A percentile compares a stretch with the other conserved stretches of the same genome.
Evolutionary conservation across 2,329 filamentous ascomycete genomes (phyloP).

Genomic region (Botrytis porri): DNA sequence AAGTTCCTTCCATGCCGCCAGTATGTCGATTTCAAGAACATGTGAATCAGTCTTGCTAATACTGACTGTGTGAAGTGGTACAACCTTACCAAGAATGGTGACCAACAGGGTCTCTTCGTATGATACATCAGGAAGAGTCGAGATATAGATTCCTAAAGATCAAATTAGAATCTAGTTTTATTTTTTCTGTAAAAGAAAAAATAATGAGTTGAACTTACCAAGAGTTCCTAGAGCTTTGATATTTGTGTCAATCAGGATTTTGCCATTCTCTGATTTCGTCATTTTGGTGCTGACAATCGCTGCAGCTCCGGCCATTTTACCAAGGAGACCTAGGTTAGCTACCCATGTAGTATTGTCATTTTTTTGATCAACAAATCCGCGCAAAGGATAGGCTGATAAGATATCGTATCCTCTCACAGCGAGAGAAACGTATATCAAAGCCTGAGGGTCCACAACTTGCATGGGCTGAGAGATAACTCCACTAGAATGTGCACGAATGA

Average conservation of each 20-base stretch:
- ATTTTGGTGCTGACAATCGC: conserved; percentile 66
- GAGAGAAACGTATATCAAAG: conserved; percentile 62
- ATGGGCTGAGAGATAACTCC: conserved; percentile 59
- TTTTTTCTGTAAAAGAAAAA: not conserved
- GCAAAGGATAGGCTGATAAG: conserved; percentile 68
- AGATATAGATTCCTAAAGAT: conserved; percentile 69
- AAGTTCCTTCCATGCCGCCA: conserved; percentile 74
- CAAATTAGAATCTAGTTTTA: conserved; percentile 18
- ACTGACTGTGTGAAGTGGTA: conserved; percentile 65
- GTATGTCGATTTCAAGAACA: conserved; percentile 75
- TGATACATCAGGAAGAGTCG: conserved; percentile 57
- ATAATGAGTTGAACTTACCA: conserved; percentile 47
- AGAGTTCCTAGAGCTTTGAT: conserved; percentile 78
- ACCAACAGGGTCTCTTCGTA: conserved; percentile 68
- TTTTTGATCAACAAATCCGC: conserved; percentile 47
- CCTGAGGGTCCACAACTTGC: conserved; percentile 42
- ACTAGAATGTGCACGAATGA: conserved; percentile 69
- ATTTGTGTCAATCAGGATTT: conserved; percentile 62
- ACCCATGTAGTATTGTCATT: conserved; percentile 48
- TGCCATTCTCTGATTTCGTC: conserved; percentile 55
- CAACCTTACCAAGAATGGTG: conserved; percentile 66
- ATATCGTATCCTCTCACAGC: conserved; percentile 73
- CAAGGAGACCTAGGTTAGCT: conserved; percentile 73
- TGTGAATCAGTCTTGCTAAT: conserved; percentile 50
- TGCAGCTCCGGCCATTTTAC: conserved; percentile 86